phyloP scores from a whole-genome alignment of 1,284 basidiomycete genomes.

The Phellopilus nigrolimitatus region DNA sequence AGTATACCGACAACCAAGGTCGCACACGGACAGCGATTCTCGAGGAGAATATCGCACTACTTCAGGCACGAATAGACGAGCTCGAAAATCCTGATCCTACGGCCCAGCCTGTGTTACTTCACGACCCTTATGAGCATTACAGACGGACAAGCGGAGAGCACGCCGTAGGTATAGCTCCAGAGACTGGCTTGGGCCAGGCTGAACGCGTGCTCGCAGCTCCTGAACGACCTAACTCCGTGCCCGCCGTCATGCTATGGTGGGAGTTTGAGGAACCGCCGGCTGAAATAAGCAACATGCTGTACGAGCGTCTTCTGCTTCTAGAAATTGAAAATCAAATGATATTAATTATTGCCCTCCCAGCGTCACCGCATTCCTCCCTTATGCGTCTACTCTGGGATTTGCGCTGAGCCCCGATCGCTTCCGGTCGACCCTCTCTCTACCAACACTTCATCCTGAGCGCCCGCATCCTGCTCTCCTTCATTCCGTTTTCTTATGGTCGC shows the following conservation, averaged over 20 bases:
- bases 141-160: background rate
- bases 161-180: background rate
- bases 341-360: no score
- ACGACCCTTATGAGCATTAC: constrained; percentile 34
- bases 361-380: constrained; percentile 21
- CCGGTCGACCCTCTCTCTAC: constrained; percentile 21
- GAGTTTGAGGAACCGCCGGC: constrained; percentile 22
- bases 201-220: background rate
- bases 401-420: constrained; percentile 32
- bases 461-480: constrained; percentile 46
- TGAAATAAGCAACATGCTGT: constrained; percentile 22
- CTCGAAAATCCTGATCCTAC: constrained; percentile 32
- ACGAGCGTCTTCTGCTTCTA: constrained; percentile 12
- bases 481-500: constrained; percentile 47
- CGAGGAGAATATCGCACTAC: constrained; percentile 34
- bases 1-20: constrained; percentile 36
- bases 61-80: constrained; percentile 36
- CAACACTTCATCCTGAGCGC: constrained; percentile 34
- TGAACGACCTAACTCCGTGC: background rate
- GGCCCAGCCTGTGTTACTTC: constrained; percentile 27
- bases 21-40: constrained; percentile 33
- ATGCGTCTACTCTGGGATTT: constrained; percentile 29
- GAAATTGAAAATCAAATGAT: background rate
- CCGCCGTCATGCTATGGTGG: constrained; percentile 16
- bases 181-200: background rate